phyloP scores from a whole-genome alignment of 192 early-diverging fungal species.

The Fimicolochytrium jonesii region DNA sequence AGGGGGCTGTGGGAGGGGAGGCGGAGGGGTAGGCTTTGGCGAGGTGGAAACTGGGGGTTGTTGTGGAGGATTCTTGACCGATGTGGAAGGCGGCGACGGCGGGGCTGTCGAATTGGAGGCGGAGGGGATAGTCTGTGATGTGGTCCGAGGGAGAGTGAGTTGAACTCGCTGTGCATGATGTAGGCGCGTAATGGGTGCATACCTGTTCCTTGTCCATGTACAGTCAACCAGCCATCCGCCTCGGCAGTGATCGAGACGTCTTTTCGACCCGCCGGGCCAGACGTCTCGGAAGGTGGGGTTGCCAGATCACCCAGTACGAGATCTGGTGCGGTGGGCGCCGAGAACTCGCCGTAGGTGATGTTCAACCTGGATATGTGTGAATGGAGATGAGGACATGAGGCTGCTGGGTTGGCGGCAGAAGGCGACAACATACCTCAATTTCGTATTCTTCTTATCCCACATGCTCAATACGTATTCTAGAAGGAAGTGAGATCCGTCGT shows the following conservation, averaged over 20 bases:
- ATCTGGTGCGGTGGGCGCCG: constrained; percentile 16
- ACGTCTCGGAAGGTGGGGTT: too few relatives aligned
- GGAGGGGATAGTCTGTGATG: neutral
- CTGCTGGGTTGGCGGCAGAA: neutral
- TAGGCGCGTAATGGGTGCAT: too few relatives aligned
- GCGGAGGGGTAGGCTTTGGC: constrained; percentile 2
- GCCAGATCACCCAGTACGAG: too few relatives aligned
- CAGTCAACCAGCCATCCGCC: too few relatives aligned
- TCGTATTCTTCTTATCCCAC: constrained; percentile 35
- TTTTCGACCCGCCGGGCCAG: too few relatives aligned
- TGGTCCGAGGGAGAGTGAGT: constrained; percentile 6
- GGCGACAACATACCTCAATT: too few relatives aligned
- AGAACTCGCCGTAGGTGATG: constrained; percentile 41
- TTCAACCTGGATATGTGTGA: constrained; percentile 26
- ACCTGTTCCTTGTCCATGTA: too few relatives aligned
- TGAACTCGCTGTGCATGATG: constrained; percentile 39
- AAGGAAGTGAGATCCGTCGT: too few relatives aligned
- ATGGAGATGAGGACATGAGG: neutral
- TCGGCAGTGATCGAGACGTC: too few relatives aligned
- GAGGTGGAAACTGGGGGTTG: constrained; percentile 7
- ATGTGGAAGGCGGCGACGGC: constrained; percentile 33
- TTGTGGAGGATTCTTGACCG: neutral
- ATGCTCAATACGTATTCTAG: constrained; percentile 62
- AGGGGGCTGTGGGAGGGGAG: neutral
- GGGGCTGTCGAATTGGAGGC: constrained; percentile 26